Conservation (phyloP, 2,329 filamentous ascomycete genomes). For the Didymella exigua region DNA sequence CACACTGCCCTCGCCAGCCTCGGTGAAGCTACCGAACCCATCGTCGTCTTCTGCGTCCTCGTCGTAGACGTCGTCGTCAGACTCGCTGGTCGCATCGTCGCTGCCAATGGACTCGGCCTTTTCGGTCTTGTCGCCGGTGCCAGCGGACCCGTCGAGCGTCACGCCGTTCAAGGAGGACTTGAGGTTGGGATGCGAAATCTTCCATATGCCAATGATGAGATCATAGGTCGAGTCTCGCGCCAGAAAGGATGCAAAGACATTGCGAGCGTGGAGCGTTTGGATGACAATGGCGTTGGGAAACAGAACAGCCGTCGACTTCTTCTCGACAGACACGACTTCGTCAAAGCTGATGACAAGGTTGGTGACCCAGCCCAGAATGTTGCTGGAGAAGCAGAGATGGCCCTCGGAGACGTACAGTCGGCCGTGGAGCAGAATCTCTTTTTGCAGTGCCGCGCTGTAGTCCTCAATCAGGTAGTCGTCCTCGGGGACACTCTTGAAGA, state of each 20-base stretch:
- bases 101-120: conserved; percentile 69
- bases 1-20: conserved; percentile 60
- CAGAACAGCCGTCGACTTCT: conserved; percentile 90
- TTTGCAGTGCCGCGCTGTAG: conserved; percentile 94
- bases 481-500: conserved; percentile 96
- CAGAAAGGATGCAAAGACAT: conserved; percentile 94
- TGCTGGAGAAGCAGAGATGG: conserved; percentile 97
- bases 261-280: conserved; percentile 90
- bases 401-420: conserved; percentile 95
- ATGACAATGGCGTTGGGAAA: conserved; percentile 99
- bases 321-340: conserved; percentile 95
- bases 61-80: conserved; percentile 78
- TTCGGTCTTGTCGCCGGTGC: conserved; percentile 87
- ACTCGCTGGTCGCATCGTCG: conserved; percentile 61
- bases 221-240: conserved; percentile 96
- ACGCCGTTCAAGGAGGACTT: conserved; percentile 92
- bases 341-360: conserved; percentile 98
- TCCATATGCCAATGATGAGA: conserved; percentile 97
- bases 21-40: conserved; percentile 66
- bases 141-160: conserved; percentile 69
- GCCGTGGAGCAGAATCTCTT: conserved; percentile 93
- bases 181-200: conserved; percentile 89
- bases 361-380: conserved; percentile 97
- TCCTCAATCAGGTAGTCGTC: conserved; percentile 98
- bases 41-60: conserved; percentile 80